phyloP scores from a whole-genome alignment of 2,329 filamentous ascomycete species.

The Beauveria medogensis region DNA sequence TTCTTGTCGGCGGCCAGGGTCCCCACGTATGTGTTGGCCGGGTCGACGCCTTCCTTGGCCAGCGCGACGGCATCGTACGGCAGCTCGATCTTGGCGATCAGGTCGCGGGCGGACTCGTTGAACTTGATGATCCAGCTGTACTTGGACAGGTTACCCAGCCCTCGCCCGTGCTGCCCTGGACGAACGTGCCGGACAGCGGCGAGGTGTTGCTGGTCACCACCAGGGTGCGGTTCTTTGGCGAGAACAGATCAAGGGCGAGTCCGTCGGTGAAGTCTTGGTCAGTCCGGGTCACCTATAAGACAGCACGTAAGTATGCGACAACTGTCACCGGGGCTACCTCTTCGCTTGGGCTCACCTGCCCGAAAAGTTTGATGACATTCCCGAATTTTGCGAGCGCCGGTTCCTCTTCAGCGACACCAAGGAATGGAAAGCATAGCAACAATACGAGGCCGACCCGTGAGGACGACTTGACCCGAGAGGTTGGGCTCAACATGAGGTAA shows the following conservation, averaged over 20 bases:
- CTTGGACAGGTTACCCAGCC: conserved; percentile 21
- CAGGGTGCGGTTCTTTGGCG: conserved; percentile 22
- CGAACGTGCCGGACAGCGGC: conserved; percentile 21
- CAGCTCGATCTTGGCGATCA: conserved; percentile 26
- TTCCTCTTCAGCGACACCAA: neutral
- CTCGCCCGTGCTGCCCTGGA: conserved; percentile 21
- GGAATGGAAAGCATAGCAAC: neutral
- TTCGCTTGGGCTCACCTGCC: neutral
- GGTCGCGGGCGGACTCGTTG: conserved; percentile 23
- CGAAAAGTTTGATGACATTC: neutral
- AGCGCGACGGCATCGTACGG: conserved; percentile 18
- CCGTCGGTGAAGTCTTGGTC: conserved; percentile 26
- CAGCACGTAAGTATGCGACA: neutral
- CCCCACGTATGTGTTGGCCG: conserved; percentile 8
- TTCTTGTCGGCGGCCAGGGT: conserved; percentile 4
- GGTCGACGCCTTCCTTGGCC: neutral
- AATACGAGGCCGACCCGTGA: neutral
- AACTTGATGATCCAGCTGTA: conserved; percentile 26
- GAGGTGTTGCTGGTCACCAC: conserved; percentile 22
- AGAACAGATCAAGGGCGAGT: conserved; percentile 25
- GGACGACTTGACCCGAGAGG: neutral
- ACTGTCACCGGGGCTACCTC: neutral
- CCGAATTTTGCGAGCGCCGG: neutral
- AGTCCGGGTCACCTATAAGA: conserved; percentile 12
- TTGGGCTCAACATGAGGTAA: neutral